Conservation (phyloP, 371 early-diverging fungal genomes). For the Mortierella sp. region DNA sequence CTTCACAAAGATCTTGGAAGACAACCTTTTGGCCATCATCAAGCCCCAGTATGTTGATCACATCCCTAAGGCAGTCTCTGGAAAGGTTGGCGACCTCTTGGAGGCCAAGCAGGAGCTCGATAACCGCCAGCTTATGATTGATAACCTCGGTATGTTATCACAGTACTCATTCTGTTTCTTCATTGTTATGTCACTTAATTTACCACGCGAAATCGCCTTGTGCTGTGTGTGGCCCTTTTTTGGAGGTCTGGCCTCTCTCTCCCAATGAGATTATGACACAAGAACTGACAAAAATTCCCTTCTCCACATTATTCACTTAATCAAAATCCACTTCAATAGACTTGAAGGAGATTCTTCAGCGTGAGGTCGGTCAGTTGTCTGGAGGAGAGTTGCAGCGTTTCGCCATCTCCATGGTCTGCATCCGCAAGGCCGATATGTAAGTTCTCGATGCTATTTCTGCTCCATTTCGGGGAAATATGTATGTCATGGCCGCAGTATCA, state of each 20-base stretch:
- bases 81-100: conserved; percentile 86
- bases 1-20: conserved; percentile 98
- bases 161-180: conserved; percentile 4
- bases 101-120: conserved; percentile 81
- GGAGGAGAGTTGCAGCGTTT: conserved; percentile 99
- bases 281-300: neutral
- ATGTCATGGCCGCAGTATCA: neutral
- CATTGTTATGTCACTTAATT: neutral
- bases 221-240: neutral
- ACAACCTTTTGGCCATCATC: conserved; percentile 94
- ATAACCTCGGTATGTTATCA: conserved; percentile 73
- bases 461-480: neutral
- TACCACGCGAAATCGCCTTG: conserved; percentile 12
- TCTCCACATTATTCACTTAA: neutral
- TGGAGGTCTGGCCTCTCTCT: neutral
- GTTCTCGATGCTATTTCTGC: conserved; percentile 33
- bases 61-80: conserved; percentile 92
- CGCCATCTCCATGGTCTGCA: conserved; percentile 93
- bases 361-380: conserved; percentile 94
- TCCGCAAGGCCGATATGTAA: conserved; percentile 94
- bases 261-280: conserved; percentile 6
- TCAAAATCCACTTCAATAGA: conserved; percentile 63
- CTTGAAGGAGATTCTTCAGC: conserved; percentile 88
- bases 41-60: conserved; percentile 99
- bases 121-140: conserved; percentile 83